Evolutionary conservation across 2,329 filamentous ascomycete genomes (phyloP).

Genomic region (Neonectria coccinea): DNA sequence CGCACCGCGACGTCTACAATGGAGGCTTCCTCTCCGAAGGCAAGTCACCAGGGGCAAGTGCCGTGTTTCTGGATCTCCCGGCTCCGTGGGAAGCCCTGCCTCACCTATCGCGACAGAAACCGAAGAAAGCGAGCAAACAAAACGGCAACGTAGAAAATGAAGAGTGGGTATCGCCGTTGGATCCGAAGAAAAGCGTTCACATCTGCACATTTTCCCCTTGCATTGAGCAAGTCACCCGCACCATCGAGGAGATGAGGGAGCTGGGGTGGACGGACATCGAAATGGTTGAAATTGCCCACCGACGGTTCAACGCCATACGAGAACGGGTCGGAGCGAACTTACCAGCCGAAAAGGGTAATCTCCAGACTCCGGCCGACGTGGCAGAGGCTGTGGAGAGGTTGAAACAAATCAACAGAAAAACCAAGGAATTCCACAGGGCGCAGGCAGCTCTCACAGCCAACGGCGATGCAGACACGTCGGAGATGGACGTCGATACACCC

Average conservation of each 20-base stretch:
- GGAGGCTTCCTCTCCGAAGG: constrained; percentile 76
- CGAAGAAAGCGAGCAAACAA: constrained; percentile 39
- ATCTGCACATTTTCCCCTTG: constrained; percentile 97
- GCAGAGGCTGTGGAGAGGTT: constrained; percentile 81
- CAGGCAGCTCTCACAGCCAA: constrained; percentile 38
- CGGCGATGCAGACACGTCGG: constrained; percentile 48
- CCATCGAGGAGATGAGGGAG: constrained; percentile 81
- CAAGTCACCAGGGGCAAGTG: constrained; percentile 72
- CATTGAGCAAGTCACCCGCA: constrained; percentile 93
- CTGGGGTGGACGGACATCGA: constrained; percentile 91
- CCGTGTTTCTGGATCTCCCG: constrained; percentile 83
- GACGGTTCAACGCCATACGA: constrained; percentile 82
- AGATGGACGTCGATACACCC: constrained; percentile 56
- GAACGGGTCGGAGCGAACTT: constrained; percentile 80
- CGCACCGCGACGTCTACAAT: constrained; percentile 83
- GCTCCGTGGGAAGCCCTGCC: constrained; percentile 84
- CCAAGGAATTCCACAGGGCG: constrained; percentile 71
- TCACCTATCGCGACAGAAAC: constrained; percentile 72
- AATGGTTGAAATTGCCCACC: constrained; percentile 90
- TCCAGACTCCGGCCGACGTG: constrained; percentile 78
- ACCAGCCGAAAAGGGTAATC: constrained; percentile 75
- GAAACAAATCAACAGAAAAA: constrained; percentile 77
- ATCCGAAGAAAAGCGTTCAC: constrained; percentile 77
- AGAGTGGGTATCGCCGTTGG: constrained; percentile 71
- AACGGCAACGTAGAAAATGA: constrained; percentile 39